Conservation (phyloP, 352 stramenopile genomes). For the Saprolegnia parasitica region DNA sequence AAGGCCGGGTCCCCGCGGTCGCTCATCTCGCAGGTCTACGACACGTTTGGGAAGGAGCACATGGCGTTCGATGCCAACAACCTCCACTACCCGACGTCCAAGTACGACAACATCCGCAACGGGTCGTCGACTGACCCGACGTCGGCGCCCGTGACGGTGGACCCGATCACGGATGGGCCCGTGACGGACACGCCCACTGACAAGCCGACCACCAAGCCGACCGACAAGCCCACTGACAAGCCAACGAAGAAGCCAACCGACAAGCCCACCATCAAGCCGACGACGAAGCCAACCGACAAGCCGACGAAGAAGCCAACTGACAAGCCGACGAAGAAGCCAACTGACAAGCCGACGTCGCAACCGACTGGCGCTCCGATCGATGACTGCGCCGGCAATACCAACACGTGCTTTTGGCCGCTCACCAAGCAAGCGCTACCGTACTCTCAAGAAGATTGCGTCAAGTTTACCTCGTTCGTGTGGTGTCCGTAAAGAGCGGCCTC, state of each 20-base stretch:
- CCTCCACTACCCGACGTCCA: conserved; percentile 15
- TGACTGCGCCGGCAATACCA: neutral
- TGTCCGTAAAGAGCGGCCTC: neutral
- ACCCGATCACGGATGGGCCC: too few species aligned
- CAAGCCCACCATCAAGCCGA: too few species aligned
- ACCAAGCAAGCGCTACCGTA: neutral
- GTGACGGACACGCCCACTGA: too few species aligned
- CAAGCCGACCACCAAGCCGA: too few species aligned
- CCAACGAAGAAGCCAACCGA: too few species aligned
- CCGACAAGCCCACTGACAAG: too few species aligned
- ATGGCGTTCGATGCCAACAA: conserved; percentile 21
- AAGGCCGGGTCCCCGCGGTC: neutral
- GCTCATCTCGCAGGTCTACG: conserved; percentile 14
- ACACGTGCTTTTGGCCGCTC: conserved; percentile 12
- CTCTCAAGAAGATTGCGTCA: neutral
- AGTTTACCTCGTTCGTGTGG: conserved; percentile 1
- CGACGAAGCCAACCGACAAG: neutral
- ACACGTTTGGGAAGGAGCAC: conserved; percentile 22
- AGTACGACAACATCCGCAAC: conserved; percentile 17
- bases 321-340: too few species aligned
- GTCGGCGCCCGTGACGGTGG: too few species aligned
- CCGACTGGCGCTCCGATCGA: neutral
- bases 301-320: neutral
- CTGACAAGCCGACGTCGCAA: neutral
- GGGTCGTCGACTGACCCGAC: neutral